Evolutionary conservation across 768 basidiomycete species (phyloP), one percentile per base, ranked within the genome.

Genomic region (Hericium coralloides): DNA sequence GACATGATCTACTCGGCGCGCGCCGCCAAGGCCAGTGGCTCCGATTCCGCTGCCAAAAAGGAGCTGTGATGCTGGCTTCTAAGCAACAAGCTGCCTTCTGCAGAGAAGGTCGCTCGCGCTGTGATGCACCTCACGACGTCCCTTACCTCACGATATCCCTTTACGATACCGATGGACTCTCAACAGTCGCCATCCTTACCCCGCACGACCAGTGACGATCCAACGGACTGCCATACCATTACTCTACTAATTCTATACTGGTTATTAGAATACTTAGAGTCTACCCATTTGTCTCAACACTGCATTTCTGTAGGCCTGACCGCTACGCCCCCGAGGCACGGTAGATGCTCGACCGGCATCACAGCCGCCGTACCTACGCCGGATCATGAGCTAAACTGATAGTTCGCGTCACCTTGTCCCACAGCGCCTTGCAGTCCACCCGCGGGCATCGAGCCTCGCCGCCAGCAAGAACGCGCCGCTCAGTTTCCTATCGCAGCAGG

Each of bases 381-480:
- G 43, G 9, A 45, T 31, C 26, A 54, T 18, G 59, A 56, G 12
- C 38, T 55, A 48, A 71, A 72, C 38, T 64, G 53, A 61, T 79
- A 79, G 20, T 63, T 64, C 1, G 62, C 0, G 84, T 77, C 12
- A 85, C 79, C 48, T 78, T 77, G 55, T 90, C 83, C 94, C 93
- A 95, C 43, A 98, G 68, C 22, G 65, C 71, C 66, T 75, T 79
- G 54, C 91, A 87, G 66, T 93, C 80, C 14, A 98, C 81, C 0
- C 72, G 77, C 9, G n/a, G n/a, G 90, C 91, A 25, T 77, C 78
- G 22, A 98, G 72, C 53, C 88, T 78, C 20, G 88, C 80, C 7
- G 90, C 89, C 1, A 93, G 75, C 59, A 93, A 70, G 68, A 92
- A 92, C 4, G 86, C 82, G 0, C 90, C 89, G 60, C 89, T 90